Percentiles rank a stretch among this genome's conserved stretches.
Evolutionary conservation across 2,329 filamentous ascomycete species (phyloP).

Genomic region (Pleoardoris graminearum): DNA sequence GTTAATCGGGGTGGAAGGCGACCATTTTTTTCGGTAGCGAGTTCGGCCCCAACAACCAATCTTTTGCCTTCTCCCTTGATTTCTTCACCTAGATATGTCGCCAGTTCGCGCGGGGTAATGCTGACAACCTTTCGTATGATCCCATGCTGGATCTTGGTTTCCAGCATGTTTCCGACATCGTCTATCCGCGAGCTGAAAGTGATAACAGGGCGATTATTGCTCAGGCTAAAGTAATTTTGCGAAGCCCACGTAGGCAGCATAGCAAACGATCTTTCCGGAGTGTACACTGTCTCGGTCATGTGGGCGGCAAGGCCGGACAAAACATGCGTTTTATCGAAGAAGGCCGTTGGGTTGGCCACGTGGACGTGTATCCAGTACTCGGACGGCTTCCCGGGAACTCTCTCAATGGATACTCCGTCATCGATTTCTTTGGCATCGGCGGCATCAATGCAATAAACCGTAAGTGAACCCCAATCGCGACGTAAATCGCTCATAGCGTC

Average conservation of each 20-base stretch:
- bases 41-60: slow-evolving; percentile 33
- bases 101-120: slow-evolving; percentile 52
- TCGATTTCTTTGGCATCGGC: slow-evolving; percentile 71
- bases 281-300: slow-evolving; percentile 59
- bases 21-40: slow-evolving; percentile 2
- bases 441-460: slow-evolving; percentile 74
- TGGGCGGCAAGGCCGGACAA: slow-evolving; percentile 65
- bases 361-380: slow-evolving; percentile 78
- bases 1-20: slow-evolving; percentile 20
- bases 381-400: slow-evolving; percentile 52
- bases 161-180: slow-evolving; percentile 55
- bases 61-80: slow-evolving; percentile 18
- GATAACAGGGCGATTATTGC: slow-evolving; percentile 57
- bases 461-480: slow-evolving; percentile 61
- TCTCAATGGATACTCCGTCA: slow-evolving; percentile 74
- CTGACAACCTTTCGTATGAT: slow-evolving; percentile 58
- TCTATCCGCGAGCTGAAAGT: slow-evolving; percentile 64
- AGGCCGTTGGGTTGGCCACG: slow-evolving; percentile 76
- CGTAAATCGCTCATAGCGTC: slow-evolving; percentile 63
- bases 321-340: slow-evolving; percentile 62
- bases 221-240: slow-evolving; percentile 58
- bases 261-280: slow-evolving; percentile 59
- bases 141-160: slow-evolving; percentile 58
- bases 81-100: slow-evolving; percentile 42
- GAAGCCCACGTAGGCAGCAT: slow-evolving; percentile 60